Base-by-base conservation (phyloP, 2,329 filamentous ascomycete genomes). In the Xylaria sp. region DNA sequence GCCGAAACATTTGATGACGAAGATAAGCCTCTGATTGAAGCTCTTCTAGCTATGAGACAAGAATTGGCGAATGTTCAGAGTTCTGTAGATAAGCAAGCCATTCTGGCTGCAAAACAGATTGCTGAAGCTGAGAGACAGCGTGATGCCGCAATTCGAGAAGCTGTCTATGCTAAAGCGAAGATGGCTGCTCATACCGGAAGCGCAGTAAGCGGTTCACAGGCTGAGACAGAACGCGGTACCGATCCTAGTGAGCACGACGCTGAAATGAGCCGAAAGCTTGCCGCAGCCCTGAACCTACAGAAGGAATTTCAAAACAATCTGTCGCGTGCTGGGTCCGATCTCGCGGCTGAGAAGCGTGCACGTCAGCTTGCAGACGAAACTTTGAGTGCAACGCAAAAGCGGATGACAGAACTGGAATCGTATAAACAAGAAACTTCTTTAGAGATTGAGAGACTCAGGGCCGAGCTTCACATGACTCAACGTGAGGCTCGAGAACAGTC, bases 121-220 rank as follows among this genome's bases (percentile, higher is more conserved):
- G 94, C 95, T 1, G 94, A 97, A 78, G 91, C 97, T 1, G 96
- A 99, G 78, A 94, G 93, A 77, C 96, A 99, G 82, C 88, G 97
- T 59, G 96, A 99, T 80, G 90, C 91, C 46, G 96, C 96, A n/a
- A 90, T 99, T 62, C 92, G 91, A 74, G 97, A 99, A 81, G 96
- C 96, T 0, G 92, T 96, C 0, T 98, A 98, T 80, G 93, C 94
- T 39, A 97, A 97, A 77, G 94, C 97, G 2, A 97, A 93, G 77
- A 83, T 97, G 60, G 94, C 94, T 34, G 94, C 94, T 8, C 91
- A 94, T 70, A 75, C 80, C 43, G 86, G 89, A 63, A 93, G 91
- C 73, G 86, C 89, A 60, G 84, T 84, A 48, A 85, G 85, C 75
- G 86, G 88, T 46, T 82, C 91, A 64, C 84, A 89, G 75, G 79